phyloP scores from a whole-genome alignment of 2,329 filamentous ascomycete genomes.

The Claviceps paspali region DNA sequence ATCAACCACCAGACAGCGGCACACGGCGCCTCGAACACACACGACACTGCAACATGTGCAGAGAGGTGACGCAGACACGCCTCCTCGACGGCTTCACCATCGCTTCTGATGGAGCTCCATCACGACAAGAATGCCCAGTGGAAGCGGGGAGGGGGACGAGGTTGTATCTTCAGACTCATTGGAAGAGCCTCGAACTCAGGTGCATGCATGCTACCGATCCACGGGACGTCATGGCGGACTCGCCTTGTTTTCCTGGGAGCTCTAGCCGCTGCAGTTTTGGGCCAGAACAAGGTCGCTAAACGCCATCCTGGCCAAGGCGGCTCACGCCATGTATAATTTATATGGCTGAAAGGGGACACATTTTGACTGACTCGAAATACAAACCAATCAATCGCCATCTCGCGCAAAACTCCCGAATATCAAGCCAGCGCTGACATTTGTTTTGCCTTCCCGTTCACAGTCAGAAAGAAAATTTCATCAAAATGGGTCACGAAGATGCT shows the following conservation, averaged over 20 bases:
- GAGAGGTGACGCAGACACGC: not conserved
- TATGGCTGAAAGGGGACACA: too few species aligned
- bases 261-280: not conserved
- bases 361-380: too few species aligned
- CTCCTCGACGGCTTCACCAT: not conserved
- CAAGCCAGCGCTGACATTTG: conserved; percentile 1
- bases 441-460: not conserved
- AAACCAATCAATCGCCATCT: too few species aligned
- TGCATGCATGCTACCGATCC: too few species aligned
- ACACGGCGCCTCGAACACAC: not conserved
- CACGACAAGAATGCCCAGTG: conserved; percentile 1
- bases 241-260: not conserved
- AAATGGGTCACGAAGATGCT: conserved; percentile 98
- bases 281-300: not conserved
- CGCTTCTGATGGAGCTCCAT: conserved; percentile 1
- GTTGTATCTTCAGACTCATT: not conserved
- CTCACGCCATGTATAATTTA: not conserved
- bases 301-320: conserved; percentile 1
- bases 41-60: not conserved
- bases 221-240: too few species aligned
- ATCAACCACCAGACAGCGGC: not conserved
- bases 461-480: conserved; percentile 22
- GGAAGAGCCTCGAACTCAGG: not conserved
- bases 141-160: not conserved
- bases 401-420: too few species aligned